A percentile compares a stretch with the other conserved stretches of the same genome.
Evolutionary conservation across 176 grass and related monocot genomes (phyloP).

Genomic region (Paspalum vaginatum): DNA sequence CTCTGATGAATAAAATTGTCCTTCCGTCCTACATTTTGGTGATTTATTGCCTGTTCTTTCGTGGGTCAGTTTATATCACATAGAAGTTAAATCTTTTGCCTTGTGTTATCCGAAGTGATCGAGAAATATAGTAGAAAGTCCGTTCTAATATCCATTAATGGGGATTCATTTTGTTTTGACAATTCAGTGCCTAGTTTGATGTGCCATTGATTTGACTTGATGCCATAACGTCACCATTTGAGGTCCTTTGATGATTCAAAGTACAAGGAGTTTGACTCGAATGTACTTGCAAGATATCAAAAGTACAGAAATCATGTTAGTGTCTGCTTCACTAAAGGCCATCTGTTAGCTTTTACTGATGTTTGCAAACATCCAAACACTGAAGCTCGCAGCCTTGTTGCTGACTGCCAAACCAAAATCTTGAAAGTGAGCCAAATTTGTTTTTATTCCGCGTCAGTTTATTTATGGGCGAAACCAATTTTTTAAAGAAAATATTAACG

Average conservation of each 20-base stretch:
- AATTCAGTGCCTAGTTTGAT: neutral
- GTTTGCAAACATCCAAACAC: neutral
- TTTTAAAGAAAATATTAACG: neutral
- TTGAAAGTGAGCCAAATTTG: neutral
- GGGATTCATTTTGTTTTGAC: neutral
- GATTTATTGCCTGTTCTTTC: neutral
- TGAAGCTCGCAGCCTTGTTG: neutral
- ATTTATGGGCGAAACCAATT: neutral
- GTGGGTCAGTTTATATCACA: neutral
- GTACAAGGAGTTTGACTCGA: conserved; percentile 14
- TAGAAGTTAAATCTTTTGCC: neutral
- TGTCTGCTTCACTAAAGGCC: neutral
- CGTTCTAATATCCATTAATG: neutral
- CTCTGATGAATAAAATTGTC: conserved; percentile 23
- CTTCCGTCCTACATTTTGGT: neutral
- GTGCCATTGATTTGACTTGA: neutral
- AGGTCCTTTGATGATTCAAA: neutral
- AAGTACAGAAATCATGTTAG: neutral
- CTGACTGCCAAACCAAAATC: neutral
- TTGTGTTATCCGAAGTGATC: neutral
- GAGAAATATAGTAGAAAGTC: neutral
- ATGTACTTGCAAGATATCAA: conserved; percentile 7
- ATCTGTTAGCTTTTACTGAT: conserved; percentile 2
- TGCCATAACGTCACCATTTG: neutral
- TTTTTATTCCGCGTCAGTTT: neutral